phyloP scores from a whole-genome alignment of 345 rosid genomes.

The Microcos paniculata region DNA sequence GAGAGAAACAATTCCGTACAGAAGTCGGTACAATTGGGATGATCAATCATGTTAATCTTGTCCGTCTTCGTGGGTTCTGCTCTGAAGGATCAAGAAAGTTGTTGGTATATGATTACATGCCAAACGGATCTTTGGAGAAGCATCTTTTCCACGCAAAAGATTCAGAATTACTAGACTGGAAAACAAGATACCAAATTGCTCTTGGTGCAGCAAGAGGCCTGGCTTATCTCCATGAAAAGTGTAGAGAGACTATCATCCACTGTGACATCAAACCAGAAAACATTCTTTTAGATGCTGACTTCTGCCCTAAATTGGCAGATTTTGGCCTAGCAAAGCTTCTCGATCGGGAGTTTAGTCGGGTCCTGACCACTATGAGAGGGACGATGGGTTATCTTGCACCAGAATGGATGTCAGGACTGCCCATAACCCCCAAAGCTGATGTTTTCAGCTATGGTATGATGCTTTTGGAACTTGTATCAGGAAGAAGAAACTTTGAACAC shows the following conservation, averaged over 20 bases:
- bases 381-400: background rate
- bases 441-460: constrained; percentile 23
- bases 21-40: constrained; percentile 78
- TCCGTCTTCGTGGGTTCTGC: constrained; percentile 87
- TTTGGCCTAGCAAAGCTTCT: background rate
- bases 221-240: constrained; percentile 75
- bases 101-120: constrained; percentile 79
- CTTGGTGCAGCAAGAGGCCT: constrained; percentile 82
- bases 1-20: constrained; percentile 85
- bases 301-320: constrained; percentile 32
- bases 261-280: constrained; percentile 91
- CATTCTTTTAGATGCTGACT: constrained; percentile 64
- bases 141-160: constrained; percentile 46
- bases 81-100: constrained; percentile 59
- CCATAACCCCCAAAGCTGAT: constrained; percentile 79
- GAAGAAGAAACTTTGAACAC: constrained; percentile 62
- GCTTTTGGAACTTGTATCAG: constrained; percentile 60
- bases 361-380: constrained; percentile 26
- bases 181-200: constrained; percentile 58
- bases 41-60: constrained; percentile 78
- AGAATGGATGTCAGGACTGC: constrained; percentile 66
- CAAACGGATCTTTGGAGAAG: constrained; percentile 63
- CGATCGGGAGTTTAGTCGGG: background rate
- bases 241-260: constrained; percentile 85
- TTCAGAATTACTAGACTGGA: constrained; percentile 51